Evolutionary conservation across 768 basidiomycete genomes (phyloP).

Genomic region (Amanita subjunquillea): DNA sequence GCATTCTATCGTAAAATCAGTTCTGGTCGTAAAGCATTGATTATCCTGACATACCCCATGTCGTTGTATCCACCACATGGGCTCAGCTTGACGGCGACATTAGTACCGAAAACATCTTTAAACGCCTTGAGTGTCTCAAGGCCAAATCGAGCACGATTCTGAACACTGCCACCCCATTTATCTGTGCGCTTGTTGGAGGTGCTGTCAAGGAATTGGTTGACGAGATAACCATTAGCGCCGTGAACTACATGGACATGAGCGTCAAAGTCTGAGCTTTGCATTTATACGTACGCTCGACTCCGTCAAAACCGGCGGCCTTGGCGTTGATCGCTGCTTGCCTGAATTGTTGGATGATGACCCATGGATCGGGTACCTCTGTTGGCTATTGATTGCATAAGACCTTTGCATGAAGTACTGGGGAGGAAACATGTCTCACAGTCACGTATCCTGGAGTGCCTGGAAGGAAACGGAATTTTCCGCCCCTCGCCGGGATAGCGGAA

Average conservation of each 20-base stretch:
- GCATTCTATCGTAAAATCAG: conserved; percentile 21
- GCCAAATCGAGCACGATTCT: conserved; percentile 44
- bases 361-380: conserved; percentile 31
- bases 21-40: background rate
- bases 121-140: conserved; percentile 39
- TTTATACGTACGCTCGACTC: conserved; percentile 31
- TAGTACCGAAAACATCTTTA: conserved; percentile 29
- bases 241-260: conserved; percentile 20
- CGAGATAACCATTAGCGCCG: conserved; percentile 32
- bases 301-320: conserved; percentile 46
- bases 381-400: conserved; percentile 19
- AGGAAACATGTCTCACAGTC: conserved; percentile 19
- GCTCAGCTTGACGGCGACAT: conserved; percentile 34
- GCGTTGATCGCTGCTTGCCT: conserved; percentile 36
- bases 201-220: conserved; percentile 41
- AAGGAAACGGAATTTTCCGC: conserved; percentile 29
- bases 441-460: conserved; percentile 27
- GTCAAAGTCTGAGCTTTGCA: background rate
- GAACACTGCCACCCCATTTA: conserved; percentile 47
- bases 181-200: conserved; percentile 42
- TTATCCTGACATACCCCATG: conserved; percentile 21
- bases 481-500: conserved; percentile 33
- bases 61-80: conserved; percentile 39
- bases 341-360: conserved; percentile 25
- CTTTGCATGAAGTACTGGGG: background rate